Base-by-base conservation (phyloP, 257 asterid genomes). In the Capsicum baccatum region DNA sequence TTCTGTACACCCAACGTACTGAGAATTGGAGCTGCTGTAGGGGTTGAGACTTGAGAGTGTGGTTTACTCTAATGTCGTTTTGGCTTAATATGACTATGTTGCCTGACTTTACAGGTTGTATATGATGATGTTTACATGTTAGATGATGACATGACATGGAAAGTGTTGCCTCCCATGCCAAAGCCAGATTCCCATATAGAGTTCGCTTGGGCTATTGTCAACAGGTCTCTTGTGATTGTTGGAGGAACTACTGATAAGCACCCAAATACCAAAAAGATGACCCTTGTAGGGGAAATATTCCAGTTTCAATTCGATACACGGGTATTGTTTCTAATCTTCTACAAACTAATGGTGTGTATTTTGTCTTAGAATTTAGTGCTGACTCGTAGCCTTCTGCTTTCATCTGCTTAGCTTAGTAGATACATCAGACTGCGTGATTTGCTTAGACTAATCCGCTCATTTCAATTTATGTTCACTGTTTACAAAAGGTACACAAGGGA, bases 221-320 rank as follows among this genome's bases (percentile, higher is more conserved):
- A 93, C 80, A 89, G 86, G 81, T 93, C 99, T 64, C 26, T 95
- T 69, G 78, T 94, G 83, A 88, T 95, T 83, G 97, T 89, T 81
- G 99, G 99, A 70, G 99, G 99, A 86, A 95, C 99, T 82, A 95
- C 99, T 13, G 99, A 95, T 55, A 95, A 94, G 90, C 99, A 95
- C 89, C 99, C 98, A 14, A 88, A 85, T 82, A 94, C 97, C 63
- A 95, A 95, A 88, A 94, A 84, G 90, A 93, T 95, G 98, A 93
- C 86, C 78, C 93, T 95, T 68, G 95, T 94, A 80, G 98, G 99
- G 83, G 99, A 95, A 89, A 76, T 93, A 42, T 91, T 95, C 86
- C 93, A 89, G 86, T 95, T 94, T 85, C 88, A 93, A 48, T 89
- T 93, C 7, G 94, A 93, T 73, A 87, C 94, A 16, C 95, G 47